Percentiles rank a stretch among this genome's conserved stretches.
phyloP scores from a whole-genome alignment of 1,284 basidiomycete species.

The Malassezia equina region DNA sequence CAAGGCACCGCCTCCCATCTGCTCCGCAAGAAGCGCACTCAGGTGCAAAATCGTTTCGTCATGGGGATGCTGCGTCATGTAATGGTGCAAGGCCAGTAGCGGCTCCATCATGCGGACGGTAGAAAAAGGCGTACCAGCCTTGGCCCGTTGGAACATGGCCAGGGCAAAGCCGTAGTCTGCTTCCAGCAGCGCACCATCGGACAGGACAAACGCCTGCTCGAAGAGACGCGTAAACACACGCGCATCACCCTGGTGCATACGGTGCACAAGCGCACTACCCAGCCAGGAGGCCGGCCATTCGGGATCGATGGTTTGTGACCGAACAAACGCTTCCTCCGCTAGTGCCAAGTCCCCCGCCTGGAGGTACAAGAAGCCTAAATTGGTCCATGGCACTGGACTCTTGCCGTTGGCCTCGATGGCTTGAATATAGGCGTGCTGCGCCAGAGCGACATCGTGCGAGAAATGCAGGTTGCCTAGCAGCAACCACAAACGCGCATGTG shows the following conservation, averaged over 20 bases:
- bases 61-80: conserved; percentile 59
- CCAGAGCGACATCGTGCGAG: conserved; percentile 58
- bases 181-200: conserved; percentile 60
- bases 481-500: conserved; percentile 73
- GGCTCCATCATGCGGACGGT: conserved; percentile 43
- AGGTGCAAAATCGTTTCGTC: conserved; percentile 74
- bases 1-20: conserved; percentile 62
- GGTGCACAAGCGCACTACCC: conserved; percentile 71
- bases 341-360: conserved; percentile 68
- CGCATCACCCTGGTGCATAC: conserved; percentile 59
- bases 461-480: conserved; percentile 68
- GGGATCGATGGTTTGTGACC: conserved; percentile 81
- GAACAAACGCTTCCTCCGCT: conserved; percentile 74
- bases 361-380: conserved; percentile 82
- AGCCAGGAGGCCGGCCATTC: conserved; percentile 86
- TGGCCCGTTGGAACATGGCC: conserved; percentile 52
- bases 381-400: conserved; percentile 62
- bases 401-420: conserved; percentile 75
- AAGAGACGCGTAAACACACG: conserved; percentile 63
- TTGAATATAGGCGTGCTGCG: conserved; percentile 85
- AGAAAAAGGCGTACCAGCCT: conserved; percentile 53
- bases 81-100: conserved; percentile 69
- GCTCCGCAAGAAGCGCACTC: conserved; percentile 73
- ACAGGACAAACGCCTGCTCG: conserved; percentile 69
- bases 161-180: conserved; percentile 72